Conservation (phyloP, 495 filamentous ascomycete species). For the Penicillium mononematosum region DNA sequence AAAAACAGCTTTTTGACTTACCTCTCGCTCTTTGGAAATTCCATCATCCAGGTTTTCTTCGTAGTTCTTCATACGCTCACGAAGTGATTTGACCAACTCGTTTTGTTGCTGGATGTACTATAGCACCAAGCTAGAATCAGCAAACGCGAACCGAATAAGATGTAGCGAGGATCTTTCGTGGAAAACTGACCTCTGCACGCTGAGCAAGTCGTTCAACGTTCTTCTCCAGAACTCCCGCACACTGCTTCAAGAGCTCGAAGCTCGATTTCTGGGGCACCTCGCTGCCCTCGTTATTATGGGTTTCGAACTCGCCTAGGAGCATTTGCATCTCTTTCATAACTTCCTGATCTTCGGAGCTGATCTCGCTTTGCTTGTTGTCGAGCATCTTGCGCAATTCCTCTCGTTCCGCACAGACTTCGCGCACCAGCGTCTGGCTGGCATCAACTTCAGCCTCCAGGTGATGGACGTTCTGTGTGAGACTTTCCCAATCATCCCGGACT, state of each 20-base stretch:
- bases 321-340: conserved; percentile 46
- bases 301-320: conserved; percentile 43
- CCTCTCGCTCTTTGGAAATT: conserved; percentile 51
- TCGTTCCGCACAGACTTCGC: conserved; percentile 43
- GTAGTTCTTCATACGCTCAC: conserved; percentile 53
- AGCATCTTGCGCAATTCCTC: conserved; percentile 46
- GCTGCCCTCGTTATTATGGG: conserved; percentile 32
- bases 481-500: conserved; percentile 48
- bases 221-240: conserved; percentile 46
- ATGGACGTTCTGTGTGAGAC: conserved; percentile 38
- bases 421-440: conserved; percentile 38
- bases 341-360: conserved; percentile 42
- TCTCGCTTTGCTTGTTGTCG: conserved; percentile 40
- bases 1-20: conserved; percentile 21
- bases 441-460: conserved; percentile 45
- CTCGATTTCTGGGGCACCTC: conserved; percentile 39
- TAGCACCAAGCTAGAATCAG: conserved; percentile 14
- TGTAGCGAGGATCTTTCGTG: not conserved
- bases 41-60: conserved; percentile 45
- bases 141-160: conserved; percentile 1
- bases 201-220: conserved; percentile 47
- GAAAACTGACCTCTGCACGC: conserved; percentile 46
- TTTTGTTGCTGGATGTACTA: conserved; percentile 64
- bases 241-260: conserved; percentile 44
- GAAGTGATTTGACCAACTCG: conserved; percentile 56